These are phyloP conservation scores for Oldenlandia corymbosa DNA, from an alignment of 257 asterid genomes.

Conservation along the genomic window DNA sequence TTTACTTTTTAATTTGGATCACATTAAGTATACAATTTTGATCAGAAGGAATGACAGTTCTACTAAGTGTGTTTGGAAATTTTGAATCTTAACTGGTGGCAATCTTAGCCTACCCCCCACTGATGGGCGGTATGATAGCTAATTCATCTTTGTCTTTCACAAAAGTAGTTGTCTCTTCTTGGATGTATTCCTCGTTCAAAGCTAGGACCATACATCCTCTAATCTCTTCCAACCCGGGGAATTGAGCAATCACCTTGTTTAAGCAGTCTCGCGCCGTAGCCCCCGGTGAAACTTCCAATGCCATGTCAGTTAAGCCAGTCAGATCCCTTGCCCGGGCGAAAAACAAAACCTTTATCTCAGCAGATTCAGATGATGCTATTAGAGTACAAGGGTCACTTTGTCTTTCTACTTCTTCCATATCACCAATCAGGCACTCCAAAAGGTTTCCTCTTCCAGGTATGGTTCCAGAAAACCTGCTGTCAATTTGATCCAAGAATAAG, in stretches of 20 bases:
- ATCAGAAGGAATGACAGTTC: no score
- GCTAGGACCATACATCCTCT: constrained; percentile 83
- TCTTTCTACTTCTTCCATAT: constrained; percentile 21
- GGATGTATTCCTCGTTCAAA: constrained; percentile 67
- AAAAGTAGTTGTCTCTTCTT: constrained; percentile 47
- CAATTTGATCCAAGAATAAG: neutral
- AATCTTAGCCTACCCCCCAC: constrained; percentile 57
- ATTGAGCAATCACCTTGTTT: constrained; percentile 47
- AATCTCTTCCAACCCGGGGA: constrained; percentile 75
- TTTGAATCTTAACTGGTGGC: neutral
- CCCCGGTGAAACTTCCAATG: constrained; percentile 56
- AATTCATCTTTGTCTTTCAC: constrained; percentile 76
- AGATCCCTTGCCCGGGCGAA: constrained; percentile 85
- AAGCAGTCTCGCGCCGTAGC: constrained; percentile 68
- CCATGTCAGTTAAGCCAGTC: constrained; percentile 58
- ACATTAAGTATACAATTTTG: neutral
- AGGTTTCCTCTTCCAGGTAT: neutral
- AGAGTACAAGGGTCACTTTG: constrained; percentile 9
- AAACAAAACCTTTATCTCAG: constrained; percentile 67
- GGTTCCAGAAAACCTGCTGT: neutral
- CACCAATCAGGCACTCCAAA: neutral
- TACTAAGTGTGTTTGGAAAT: no score
- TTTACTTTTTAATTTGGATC: neutral
- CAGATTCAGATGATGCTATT: no score
- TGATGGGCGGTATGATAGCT: constrained; percentile 95